These are phyloP conservation scores for Kluyveromyces lactis DNA, from an alignment of 805 yeast species.

Conservation along the genomic window DNA sequence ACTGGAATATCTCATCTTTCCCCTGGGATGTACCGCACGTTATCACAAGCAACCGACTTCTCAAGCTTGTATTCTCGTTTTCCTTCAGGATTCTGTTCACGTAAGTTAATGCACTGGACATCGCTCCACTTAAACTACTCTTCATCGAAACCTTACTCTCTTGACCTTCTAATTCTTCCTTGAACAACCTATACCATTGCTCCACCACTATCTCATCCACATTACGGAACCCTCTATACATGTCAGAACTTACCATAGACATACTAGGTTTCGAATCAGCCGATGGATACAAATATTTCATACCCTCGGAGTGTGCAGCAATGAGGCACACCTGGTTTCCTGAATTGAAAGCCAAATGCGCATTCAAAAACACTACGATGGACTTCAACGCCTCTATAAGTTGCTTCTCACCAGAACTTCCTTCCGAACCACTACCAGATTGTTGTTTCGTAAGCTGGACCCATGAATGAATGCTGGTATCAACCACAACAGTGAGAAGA, in stretches of 20 bases:
- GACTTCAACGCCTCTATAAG: conserved; percentile 56
- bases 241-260: conserved; percentile 41
- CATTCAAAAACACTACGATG: conserved; percentile 69
- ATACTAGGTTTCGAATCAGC: conserved; percentile 12
- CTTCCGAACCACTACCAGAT: not conserved
- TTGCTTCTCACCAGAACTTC: conserved; percentile 26
- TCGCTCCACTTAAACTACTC: conserved; percentile 63
- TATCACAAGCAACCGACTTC: conserved; percentile 57
- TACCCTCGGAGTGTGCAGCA: conserved; percentile 64
- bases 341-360: conserved; percentile 78
- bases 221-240: conserved; percentile 78
- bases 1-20: conserved; percentile 70
- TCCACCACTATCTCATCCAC: conserved; percentile 68
- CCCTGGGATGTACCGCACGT: conserved; percentile 43
- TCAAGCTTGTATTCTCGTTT: conserved; percentile 37
- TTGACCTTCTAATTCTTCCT: conserved; percentile 22
- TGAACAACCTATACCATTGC: conserved; percentile 43
- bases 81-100: conserved; percentile 57
- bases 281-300: conserved; percentile 62
- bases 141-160: conserved; percentile 20
- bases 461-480: conserved; percentile 55
- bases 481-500: conserved; percentile 67
- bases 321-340: conserved; percentile 78
- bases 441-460: conserved; percentile 26
- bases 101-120: conserved; percentile 74